Evolutionary conservation across 805 yeast genomes (phyloP).

Genomic region (Wickerhamiella kurtzmanii): DNA sequence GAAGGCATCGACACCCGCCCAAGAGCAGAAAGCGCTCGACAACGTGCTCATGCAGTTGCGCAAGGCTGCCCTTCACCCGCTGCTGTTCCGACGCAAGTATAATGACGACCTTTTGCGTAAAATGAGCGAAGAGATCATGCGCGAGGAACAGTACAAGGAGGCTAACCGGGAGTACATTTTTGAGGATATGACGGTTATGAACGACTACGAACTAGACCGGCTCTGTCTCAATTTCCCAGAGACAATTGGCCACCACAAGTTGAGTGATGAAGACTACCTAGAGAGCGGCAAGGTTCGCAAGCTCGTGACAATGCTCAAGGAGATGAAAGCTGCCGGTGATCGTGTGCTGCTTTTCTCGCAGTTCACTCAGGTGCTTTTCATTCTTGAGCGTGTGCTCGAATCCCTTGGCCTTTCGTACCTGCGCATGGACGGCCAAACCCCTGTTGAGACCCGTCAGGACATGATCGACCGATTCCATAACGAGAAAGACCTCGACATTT

Average conservation of each 20-base stretch:
- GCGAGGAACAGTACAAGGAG: constrained; percentile 60
- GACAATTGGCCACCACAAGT: constrained; percentile 40
- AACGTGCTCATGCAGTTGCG: constrained; percentile 80
- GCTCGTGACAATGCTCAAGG: constrained; percentile 43
- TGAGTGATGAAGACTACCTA: constrained; percentile 43
- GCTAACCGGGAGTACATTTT: constrained; percentile 66
- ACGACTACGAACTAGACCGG: constrained; percentile 72
- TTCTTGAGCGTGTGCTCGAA: constrained; percentile 63
- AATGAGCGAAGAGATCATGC: constrained; percentile 72
- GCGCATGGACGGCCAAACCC: constrained; percentile 84
- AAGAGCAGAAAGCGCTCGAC: constrained; percentile 33
- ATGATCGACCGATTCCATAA: constrained; percentile 80
- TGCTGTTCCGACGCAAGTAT: constrained; percentile 59
- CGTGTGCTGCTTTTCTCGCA: constrained; percentile 77
- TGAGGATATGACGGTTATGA: constrained; percentile 94
- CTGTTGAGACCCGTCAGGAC: constrained; percentile 86
- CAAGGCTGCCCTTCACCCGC: constrained; percentile 87
- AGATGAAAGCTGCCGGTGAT: constrained; percentile 41
- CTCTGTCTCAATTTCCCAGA: constrained; percentile 60
- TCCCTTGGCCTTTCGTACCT: constrained; percentile 54
- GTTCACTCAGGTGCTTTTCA: constrained; percentile 84
- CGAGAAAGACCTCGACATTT: constrained; percentile 69
- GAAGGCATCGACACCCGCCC: constrained; percentile 17
- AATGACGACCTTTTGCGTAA: constrained; percentile 38
- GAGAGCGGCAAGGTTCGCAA: constrained; percentile 63